Evolutionary conservation across 305 asterid species (phyloP).

Genomic region (Salvia sclarea): DNA sequence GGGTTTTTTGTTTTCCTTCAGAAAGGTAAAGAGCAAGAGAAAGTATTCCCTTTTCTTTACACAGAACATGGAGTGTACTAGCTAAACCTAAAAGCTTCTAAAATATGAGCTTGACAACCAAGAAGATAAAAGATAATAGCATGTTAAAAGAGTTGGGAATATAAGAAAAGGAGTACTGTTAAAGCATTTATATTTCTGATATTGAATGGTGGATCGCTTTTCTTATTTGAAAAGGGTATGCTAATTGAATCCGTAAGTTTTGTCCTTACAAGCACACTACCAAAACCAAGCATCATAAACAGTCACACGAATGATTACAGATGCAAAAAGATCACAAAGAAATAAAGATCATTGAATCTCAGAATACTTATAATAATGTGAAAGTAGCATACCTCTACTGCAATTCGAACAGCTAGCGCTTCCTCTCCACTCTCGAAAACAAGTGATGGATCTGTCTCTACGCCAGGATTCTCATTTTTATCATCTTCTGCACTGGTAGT

Average conservation of each 20-base stretch:
- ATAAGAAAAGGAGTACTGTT: neutral
- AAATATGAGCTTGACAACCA: slow-evolving; percentile 11
- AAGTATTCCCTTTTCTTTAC: neutral
- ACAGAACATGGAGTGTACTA: neutral
- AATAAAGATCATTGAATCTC: slow-evolving; percentile 10
- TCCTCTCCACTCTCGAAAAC: slow-evolving; percentile 78
- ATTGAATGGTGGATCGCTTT: neutral
- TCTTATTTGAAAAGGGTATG: neutral
- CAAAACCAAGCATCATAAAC: neutral
- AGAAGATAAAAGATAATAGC: neutral
- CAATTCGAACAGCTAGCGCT: slow-evolving; percentile 88
- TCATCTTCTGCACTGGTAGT: slow-evolving; percentile 36
- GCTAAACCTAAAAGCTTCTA: slow-evolving; percentile 1
- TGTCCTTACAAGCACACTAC: neutral
- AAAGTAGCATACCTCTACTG: slow-evolving; percentile 69
- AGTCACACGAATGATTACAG: neutral
- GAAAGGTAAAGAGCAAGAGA: neutral
- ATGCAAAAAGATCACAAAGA: slow-evolving; percentile 1
- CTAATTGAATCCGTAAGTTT: neutral
- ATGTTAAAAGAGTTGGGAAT: neutral
- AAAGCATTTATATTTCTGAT: neutral
- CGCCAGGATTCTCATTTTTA: slow-evolving; percentile 37
- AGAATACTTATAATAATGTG: neutral
- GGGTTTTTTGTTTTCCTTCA: no score
- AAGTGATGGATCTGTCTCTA: slow-evolving; percentile 37